phyloP scores from a whole-genome alignment of 2,329 filamentous ascomycete species.

The Westerdykella ornata region DNA sequence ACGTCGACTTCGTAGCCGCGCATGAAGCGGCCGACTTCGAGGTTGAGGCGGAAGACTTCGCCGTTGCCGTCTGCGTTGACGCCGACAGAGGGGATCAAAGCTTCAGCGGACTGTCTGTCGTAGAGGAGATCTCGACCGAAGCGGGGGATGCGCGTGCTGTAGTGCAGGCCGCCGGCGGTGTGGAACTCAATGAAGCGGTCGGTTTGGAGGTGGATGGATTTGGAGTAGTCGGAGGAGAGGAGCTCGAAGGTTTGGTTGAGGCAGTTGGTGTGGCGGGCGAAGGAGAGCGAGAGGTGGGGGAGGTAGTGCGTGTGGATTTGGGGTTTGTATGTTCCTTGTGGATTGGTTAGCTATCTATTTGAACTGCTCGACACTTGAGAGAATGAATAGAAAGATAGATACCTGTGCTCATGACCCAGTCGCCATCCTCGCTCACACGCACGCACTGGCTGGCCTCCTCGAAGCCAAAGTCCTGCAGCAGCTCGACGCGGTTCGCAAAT shows the following conservation, averaged over 20 bases:
- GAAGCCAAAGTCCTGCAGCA: constrained; percentile 96
- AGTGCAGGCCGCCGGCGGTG: constrained; percentile 79
- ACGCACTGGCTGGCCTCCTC: constrained; percentile 91
- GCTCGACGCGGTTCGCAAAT: constrained; percentile 86
- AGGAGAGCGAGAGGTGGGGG: constrained; percentile 88
- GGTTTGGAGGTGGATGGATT: constrained; percentile 86
- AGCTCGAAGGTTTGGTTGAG: constrained; percentile 88
- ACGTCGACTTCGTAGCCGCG: constrained; percentile 88
- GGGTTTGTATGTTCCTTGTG: constrained; percentile 58
- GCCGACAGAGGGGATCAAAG: constrained; percentile 79
- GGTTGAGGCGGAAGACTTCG: constrained; percentile 86
- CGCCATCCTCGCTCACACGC: constrained; percentile 84
- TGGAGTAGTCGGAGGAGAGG: constrained; percentile 84
- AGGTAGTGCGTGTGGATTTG: constrained; percentile 96
- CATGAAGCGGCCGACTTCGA: constrained; percentile 91
- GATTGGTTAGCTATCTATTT: neutral
- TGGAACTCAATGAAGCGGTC: constrained; percentile 92
- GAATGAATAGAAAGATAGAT: constrained; percentile 34
- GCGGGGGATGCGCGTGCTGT: constrained; percentile 79
- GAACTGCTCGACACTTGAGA: neutral
- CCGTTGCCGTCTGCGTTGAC: constrained; percentile 79
- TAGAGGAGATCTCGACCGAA: constrained; percentile 89
- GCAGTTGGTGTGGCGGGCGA: constrained; percentile 81
- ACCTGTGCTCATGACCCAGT: constrained; percentile 95
- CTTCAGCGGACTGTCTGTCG: constrained; percentile 74